A percentile compares a stretch with the other conserved stretches of the same genome.
Conservation (phyloP, 169 alveolate species). For the Babesia ovata region DNA sequence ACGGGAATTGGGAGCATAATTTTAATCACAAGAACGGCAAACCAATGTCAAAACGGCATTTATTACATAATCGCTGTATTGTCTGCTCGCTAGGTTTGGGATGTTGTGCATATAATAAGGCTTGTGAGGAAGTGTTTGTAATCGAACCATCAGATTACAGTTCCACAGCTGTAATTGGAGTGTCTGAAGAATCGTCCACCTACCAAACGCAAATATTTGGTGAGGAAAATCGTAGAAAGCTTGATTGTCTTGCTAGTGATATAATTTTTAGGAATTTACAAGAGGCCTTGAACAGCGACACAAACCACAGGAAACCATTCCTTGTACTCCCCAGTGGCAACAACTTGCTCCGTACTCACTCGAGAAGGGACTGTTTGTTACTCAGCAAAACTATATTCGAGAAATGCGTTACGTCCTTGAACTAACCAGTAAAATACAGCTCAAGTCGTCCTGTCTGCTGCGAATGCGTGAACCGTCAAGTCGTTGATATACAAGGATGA, state of each 20-base stretch:
- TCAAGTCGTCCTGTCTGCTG: no score
- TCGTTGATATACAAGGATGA: background rate
- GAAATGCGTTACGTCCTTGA: background rate
- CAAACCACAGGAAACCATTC: slow-evolving; percentile 1
- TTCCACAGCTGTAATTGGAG: slow-evolving; percentile 22
- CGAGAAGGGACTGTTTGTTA: slow-evolving; percentile 21
- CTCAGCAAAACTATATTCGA: background rate
- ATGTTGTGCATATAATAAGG: slow-evolving; percentile 3
- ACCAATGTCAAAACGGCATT: background rate
- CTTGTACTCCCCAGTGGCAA: slow-evolving; percentile 28
- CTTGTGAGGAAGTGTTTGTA: slow-evolving; percentile 2
- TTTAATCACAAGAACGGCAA: background rate
- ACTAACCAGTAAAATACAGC: no score
- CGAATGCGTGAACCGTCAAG: background rate
- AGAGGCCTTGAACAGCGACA: slow-evolving; percentile 3
- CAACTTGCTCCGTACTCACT: slow-evolving; percentile 25
- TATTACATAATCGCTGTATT: slow-evolving; percentile 1
- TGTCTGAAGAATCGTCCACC: slow-evolving; percentile 16
- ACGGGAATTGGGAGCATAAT: slow-evolving; percentile 38
- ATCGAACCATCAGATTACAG: slow-evolving; percentile 31
- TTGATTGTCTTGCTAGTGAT: slow-evolving; percentile 14
- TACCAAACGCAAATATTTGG: slow-evolving; percentile 27
- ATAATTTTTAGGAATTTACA: slow-evolving; percentile 8
- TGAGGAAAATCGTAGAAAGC: background rate
- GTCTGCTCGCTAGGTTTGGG: slow-evolving; percentile 5